Evolutionary conservation across 2,329 filamentous ascomycete genomes (phyloP).

Genomic region (Zymoseptoria passerinii): DNA sequence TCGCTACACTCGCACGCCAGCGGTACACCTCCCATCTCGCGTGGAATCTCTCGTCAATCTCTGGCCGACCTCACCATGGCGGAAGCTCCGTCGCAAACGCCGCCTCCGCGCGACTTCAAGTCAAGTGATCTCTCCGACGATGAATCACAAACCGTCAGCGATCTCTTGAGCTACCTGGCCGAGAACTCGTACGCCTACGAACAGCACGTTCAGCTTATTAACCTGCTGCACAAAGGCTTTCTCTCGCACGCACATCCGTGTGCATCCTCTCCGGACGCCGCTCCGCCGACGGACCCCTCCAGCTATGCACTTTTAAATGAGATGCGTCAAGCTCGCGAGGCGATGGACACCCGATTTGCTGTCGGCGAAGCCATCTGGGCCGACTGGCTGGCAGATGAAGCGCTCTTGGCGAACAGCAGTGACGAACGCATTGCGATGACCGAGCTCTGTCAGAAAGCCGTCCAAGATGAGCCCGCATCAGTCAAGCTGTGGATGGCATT

Average conservation of each 20-base stretch:
- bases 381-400: slow-evolving; percentile 67
- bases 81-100: slow-evolving; percentile 36
- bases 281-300: slow-evolving; percentile 26
- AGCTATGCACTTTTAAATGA: slow-evolving; percentile 39
- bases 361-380: slow-evolving; percentile 71
- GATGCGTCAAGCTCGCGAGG: slow-evolving; percentile 44
- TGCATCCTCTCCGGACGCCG: slow-evolving; percentile 13
- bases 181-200: slow-evolving; percentile 44
- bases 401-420: slow-evolving; percentile 50
- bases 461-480: slow-evolving; percentile 63
- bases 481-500: slow-evolving; percentile 68
- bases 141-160: slow-evolving; percentile 37
- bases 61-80: slow-evolving; percentile 41
- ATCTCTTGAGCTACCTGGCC: slow-evolving; percentile 35
- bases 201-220: slow-evolving; percentile 41
- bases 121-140: slow-evolving; percentile 36
- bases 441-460: slow-evolving; percentile 63
- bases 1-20: slow-evolving; percentile 9
- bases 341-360: slow-evolving; percentile 56
- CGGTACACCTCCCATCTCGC: slow-evolving; percentile 27
- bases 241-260: slow-evolving; percentile 33
- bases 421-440: slow-evolving; percentile 62
- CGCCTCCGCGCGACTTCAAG: slow-evolving; percentile 35
- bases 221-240: slow-evolving; percentile 42
- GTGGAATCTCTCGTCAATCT: slow-evolving; percentile 37